phyloP scores from a whole-genome alignment of 345 rosid species.

The Syzygium oleosum region DNA sequence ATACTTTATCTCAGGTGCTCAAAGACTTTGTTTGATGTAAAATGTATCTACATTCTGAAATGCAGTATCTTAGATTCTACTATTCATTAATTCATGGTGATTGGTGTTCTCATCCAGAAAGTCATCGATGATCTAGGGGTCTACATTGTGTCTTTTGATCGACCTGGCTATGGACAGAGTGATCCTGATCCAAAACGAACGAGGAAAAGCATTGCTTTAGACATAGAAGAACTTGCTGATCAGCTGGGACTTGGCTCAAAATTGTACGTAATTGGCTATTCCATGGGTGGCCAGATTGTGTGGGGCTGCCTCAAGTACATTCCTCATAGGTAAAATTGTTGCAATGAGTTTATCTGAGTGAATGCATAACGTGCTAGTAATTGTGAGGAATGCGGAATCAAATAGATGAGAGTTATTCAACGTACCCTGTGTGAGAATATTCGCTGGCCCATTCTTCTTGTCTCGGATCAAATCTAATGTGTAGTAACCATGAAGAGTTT shows the following conservation, averaged over 20 bases:
- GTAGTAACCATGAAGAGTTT: background rate
- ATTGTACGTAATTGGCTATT: slow-evolving; percentile 4
- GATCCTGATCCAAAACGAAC: slow-evolving; percentile 13
- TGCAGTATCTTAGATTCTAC: background rate
- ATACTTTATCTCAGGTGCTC: slow-evolving; percentile 2
- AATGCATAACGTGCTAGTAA: background rate
- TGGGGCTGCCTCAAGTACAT: slow-evolving; percentile 17
- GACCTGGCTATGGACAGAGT: slow-evolving; percentile 18
- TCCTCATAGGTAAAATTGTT: slow-evolving; percentile 9
- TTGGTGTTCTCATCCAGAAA: slow-evolving; percentile 4
- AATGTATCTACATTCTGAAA: background rate
- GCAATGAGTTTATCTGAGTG: background rate
- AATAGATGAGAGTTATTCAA: background rate
- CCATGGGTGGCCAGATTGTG: slow-evolving; percentile 9
- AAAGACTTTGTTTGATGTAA: background rate
- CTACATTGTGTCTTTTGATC: slow-evolving; percentile 11
- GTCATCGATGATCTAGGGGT: slow-evolving; percentile 4
- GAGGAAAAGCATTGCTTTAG: slow-evolving; percentile 3
- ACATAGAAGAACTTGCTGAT: slow-evolving; percentile 16
- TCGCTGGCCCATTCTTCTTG: background rate
- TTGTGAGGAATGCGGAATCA: background rate
- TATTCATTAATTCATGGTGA: background rate
- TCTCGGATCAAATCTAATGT: background rate
- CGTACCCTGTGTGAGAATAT: background rate
- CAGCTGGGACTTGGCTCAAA: slow-evolving; percentile 11